Conservation (phyloP, 1,139 yeast genomes). For the Suzukiozyma palmioleophila region DNA sequence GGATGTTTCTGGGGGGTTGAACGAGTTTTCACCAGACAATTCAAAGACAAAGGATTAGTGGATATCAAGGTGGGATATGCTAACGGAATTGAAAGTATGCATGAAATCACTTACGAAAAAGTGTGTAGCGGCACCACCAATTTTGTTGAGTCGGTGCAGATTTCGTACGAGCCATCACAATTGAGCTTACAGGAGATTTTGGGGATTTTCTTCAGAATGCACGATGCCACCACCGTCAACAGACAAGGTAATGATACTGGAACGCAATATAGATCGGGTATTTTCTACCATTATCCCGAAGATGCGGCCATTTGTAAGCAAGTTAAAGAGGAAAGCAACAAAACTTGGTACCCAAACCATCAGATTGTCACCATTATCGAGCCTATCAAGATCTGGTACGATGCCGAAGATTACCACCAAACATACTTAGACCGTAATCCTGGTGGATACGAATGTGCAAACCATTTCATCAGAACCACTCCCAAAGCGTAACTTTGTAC, state of each 20-base stretch:
- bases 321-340: constrained; percentile 29
- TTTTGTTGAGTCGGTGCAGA: constrained; percentile 75
- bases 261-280: constrained; percentile 78
- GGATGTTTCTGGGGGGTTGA: constrained; percentile 98
- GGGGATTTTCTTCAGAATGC: constrained; percentile 86
- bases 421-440: constrained; percentile 75
- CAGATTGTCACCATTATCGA: constrained; percentile 58
- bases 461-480: constrained; percentile 62
- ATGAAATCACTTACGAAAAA: constrained; percentile 62
- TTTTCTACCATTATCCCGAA: constrained; percentile 56
- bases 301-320: constrained; percentile 25
- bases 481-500: constrained; percentile 21
- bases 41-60: constrained; percentile 55
- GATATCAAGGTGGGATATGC: constrained; percentile 88
- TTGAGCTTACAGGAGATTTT: constrained; percentile 59
- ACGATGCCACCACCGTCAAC: constrained; percentile 59
- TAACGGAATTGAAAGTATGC: constrained; percentile 54
- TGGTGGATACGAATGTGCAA: constrained; percentile 82
- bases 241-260: constrained; percentile 83
- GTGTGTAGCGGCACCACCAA: constrained; percentile 75
- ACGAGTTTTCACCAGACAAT: constrained; percentile 70
- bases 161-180: constrained; percentile 69
- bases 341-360: constrained; percentile 42
- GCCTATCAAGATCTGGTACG: constrained; percentile 69
- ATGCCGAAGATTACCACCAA: constrained; percentile 94